These are phyloP conservation scores for Persicaria tinctoria DNA, from an alignment of 148 eudicot genomes.

Conservation along the genomic window DNA sequence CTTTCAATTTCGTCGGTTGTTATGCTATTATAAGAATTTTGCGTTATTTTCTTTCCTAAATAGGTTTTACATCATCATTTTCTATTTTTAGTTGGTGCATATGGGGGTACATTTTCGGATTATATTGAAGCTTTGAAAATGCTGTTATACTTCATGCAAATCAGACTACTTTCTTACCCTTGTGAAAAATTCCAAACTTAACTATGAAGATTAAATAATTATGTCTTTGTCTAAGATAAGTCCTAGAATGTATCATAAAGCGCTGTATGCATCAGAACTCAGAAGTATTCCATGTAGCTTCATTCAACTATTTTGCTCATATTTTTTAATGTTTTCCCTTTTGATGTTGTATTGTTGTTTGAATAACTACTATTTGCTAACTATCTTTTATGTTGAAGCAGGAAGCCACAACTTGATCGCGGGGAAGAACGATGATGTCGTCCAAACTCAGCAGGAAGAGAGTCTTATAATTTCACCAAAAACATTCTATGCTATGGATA, in stretches of 20 bases:
- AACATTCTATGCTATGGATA: constrained; percentile 37
- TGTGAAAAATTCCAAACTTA: background rate
- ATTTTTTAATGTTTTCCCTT: background rate
- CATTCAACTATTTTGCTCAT: background rate
- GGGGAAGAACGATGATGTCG: constrained; percentile 19
- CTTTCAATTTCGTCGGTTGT: background rate
- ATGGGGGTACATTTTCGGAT: background rate
- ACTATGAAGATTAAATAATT: background rate
- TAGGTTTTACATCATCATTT: background rate
- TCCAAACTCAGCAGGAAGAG: constrained; percentile 15
- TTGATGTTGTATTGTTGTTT: background rate
- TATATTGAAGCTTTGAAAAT: background rate
- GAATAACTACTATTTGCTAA: background rate
- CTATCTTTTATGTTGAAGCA: background rate
- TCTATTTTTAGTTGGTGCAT: background rate
- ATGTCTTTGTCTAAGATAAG: too few species aligned
- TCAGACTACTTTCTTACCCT: background rate
- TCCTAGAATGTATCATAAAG: background rate
- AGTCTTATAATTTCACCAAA: constrained; percentile 23
- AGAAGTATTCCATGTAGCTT: background rate
- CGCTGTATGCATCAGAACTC: background rate
- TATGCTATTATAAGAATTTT: background rate
- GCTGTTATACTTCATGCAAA: background rate
- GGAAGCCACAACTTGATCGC: constrained; percentile 15
- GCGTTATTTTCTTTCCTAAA: background rate